These are phyloP conservation scores for Phytophthora rubi DNA, from an alignment of 352 stramenopile genomes.

Conservation along the genomic window DNA sequence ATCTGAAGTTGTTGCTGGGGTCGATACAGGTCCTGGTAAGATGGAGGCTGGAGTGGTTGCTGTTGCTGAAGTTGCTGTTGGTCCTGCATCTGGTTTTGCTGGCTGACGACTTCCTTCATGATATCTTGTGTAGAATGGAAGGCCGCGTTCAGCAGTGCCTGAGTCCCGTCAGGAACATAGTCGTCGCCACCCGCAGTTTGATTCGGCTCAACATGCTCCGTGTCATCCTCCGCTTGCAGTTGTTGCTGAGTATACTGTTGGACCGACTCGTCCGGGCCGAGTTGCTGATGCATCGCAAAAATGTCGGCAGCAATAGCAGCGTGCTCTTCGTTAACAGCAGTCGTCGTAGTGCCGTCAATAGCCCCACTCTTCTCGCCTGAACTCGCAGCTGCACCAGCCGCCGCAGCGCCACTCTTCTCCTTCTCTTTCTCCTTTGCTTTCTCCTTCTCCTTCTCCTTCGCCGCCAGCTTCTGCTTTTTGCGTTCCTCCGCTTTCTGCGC, in stretches of 20 bases:
- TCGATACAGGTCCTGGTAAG: slow-evolving; percentile 46
- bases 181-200: slow-evolving; percentile 26
- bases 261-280: slow-evolving; percentile 25
- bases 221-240: slow-evolving; percentile 18
- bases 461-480: slow-evolving; percentile 71
- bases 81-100: slow-evolving; percentile 48
- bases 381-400: slow-evolving; percentile 7
- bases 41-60: slow-evolving; percentile 40
- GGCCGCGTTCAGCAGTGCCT: slow-evolving; percentile 68
- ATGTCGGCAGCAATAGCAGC: slow-evolving; percentile 45
- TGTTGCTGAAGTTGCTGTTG: slow-evolving; percentile 47
- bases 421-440: slow-evolving; percentile 47
- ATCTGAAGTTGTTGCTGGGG: slow-evolving; percentile 45
- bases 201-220: slow-evolving; percentile 24
- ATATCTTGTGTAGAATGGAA: slow-evolving; percentile 80
- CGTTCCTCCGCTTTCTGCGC: slow-evolving; percentile 83
- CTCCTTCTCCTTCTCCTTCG: slow-evolving; percentile 49
- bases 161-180: slow-evolving; percentile 63
- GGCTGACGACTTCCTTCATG: slow-evolving; percentile 71
- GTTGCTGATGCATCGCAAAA: slow-evolving; percentile 49
- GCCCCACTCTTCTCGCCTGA: slow-evolving; percentile 26
- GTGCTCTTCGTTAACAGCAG: slow-evolving; percentile 39
- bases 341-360: slow-evolving; percentile 11
- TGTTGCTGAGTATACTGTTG: slow-evolving; percentile 32
- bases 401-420: slow-evolving; percentile 25